Conservation (phyloP, 208 protist species). For the Acanthamoeba castellanii region DNA sequence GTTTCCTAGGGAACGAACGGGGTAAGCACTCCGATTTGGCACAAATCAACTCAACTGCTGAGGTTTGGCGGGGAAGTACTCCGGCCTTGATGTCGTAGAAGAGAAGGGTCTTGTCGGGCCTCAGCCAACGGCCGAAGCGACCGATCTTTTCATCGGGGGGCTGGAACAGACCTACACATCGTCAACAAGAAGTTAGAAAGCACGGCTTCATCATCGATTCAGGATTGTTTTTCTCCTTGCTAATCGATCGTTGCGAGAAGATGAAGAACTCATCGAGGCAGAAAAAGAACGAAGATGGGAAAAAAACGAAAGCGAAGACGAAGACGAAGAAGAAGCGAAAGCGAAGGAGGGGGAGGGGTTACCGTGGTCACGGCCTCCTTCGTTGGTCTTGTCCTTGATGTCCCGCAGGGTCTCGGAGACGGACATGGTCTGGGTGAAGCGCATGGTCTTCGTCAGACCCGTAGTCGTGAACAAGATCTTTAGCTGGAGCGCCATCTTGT, state of each 20-base stretch:
- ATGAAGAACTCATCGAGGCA: neutral
- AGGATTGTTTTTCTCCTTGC: neutral
- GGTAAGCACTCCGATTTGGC: neutral
- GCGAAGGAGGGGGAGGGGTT: neutral
- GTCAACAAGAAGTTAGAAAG: neutral
- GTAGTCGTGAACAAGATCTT: slow-evolving; percentile 73
- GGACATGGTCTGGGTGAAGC: slow-evolving; percentile 74
- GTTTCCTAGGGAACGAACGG: slow-evolving; percentile 77
- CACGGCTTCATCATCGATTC: too few species aligned
- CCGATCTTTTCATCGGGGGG: slow-evolving; percentile 63
- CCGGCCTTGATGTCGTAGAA: slow-evolving; percentile 87
- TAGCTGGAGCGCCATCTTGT: slow-evolving; percentile 72
- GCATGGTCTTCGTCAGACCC: slow-evolving; percentile 73
- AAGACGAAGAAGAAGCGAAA: neutral
- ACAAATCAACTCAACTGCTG: too few species aligned
- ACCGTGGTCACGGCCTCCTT: slow-evolving; percentile 74
- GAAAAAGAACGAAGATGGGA: neutral
- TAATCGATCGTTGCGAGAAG: too few species aligned
- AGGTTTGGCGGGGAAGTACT: too few species aligned
- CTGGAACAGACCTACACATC: slow-evolving; percentile 11
- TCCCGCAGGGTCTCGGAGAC: slow-evolving; percentile 73
- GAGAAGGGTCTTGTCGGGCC: slow-evolving; percentile 82
- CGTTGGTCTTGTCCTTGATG: slow-evolving; percentile 76
- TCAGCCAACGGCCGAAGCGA: slow-evolving; percentile 82
- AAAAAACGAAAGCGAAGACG: neutral